Conservation (phyloP, 768 basidiomycete genomes). For the Hygrophorus pudorinus region DNA sequence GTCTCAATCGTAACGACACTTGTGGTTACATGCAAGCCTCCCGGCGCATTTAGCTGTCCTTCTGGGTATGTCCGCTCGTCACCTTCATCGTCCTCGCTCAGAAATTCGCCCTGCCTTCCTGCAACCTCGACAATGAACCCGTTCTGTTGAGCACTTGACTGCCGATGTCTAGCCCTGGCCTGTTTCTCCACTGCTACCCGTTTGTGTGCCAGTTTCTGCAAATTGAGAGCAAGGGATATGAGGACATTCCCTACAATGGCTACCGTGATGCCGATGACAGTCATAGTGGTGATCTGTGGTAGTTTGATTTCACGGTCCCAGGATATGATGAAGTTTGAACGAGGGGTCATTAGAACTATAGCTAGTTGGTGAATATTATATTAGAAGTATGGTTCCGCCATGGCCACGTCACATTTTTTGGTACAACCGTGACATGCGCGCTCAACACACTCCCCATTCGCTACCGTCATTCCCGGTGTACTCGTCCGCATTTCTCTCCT, state of each 20-base stretch:
- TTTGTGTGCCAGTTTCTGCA: constrained; percentile 87
- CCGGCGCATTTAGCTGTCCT: not conserved
- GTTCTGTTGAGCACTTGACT: not conserved
- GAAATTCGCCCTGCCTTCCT: not conserved
- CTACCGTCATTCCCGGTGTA: constrained; percentile 83
- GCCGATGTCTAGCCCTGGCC: not conserved
- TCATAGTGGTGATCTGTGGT: constrained; percentile 44
- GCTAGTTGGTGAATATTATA: too few relatives aligned
- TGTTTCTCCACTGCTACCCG: constrained; percentile 39
- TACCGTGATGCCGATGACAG: constrained; percentile 70
- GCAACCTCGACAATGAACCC: not conserved
- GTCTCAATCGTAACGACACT: not conserved
- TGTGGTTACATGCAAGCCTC: not conserved
- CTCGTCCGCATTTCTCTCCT: constrained; percentile 68
- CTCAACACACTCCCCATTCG: constrained; percentile 68
- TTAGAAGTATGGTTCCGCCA: too few relatives aligned
- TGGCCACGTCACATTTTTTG: too few relatives aligned
- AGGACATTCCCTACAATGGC: constrained; percentile 80
- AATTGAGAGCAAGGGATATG: constrained; percentile 84
- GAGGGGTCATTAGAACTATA: too few relatives aligned
- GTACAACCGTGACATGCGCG: constrained; percentile 45
- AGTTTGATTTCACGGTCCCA: constrained; percentile 20
- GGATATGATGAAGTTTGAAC: too few relatives aligned
- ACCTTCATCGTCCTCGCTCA: constrained; percentile 16
- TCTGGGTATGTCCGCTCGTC: constrained; percentile 11